Base-by-base conservation (phyloP, 805 yeast species). In the Tetrapisispora nanseiensis region DNA sequence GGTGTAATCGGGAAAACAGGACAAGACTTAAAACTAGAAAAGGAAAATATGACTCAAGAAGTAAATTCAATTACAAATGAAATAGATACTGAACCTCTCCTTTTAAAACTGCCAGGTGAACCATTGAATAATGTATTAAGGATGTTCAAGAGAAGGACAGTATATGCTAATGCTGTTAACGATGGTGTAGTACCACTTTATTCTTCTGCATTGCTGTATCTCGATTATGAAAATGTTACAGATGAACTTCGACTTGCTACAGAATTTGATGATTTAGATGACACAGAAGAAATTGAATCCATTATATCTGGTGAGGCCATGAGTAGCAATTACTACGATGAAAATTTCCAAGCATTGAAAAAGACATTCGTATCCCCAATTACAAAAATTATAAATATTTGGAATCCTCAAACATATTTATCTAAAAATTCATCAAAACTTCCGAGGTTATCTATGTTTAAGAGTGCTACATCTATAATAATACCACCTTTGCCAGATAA, bases 1-100 rank as follows among this genome's bases (percentile, higher is more conserved):
- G 95, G 95, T 0, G 70, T 82, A 16, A 84, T 81, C 12, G 95
- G 95, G 1, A 78, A 75, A 52, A 80, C 94, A 0, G 95, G 95
- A 1, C 83, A 78, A 55, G 94, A 84, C 56, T 61, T 84, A 46
- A 83, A 86, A 1, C 63, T 84, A 31, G 71, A 72, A 44, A 50
- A 42, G n/a, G 63, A 61, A 31, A 15, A 15, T 18, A 19, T 10
- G 11, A 4, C 30, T 15, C 9, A 6, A 10, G 38, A 35, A 5
- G 3, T 16, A 9, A 16, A 16, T 16, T 16, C 5, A 11, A 24
- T 7, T 6, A 23, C 15, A 18, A 43, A 65, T 2, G 74, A 70
- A 30, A 57, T 62, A 13, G 69, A 66, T 30, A 35, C 15, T 35
- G 60, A 55, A 41, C 87, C 92, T 0, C 57, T 84, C 28, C 61